phyloP scores from a whole-genome alignment of 371 early-diverging fungal species.

The Zopfochytrium polystomum region DNA sequence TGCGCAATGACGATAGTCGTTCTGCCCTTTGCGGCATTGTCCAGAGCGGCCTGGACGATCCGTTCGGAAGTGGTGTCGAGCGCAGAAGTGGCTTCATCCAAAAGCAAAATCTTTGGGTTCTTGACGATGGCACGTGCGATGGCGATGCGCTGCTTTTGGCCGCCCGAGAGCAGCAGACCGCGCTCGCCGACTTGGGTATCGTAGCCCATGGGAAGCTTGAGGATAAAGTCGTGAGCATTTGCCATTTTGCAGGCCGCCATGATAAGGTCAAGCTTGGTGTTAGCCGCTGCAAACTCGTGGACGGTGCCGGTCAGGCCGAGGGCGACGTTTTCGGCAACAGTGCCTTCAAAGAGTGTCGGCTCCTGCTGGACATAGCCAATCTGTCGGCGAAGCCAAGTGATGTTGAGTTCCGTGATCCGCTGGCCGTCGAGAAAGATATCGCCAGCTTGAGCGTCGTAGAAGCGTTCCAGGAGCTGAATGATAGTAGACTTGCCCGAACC shows the following conservation, averaged over 20 bases:
- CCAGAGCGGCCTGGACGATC: slow-evolving; percentile 46
- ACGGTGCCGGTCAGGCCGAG: slow-evolving; percentile 53
- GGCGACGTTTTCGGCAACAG: slow-evolving; percentile 75
- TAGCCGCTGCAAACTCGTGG: slow-evolving; percentile 39
- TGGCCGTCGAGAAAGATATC: slow-evolving; percentile 42
- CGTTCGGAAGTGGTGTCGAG: slow-evolving; percentile 67
- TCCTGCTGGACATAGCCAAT: slow-evolving; percentile 88
- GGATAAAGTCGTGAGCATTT: slow-evolving; percentile 76
- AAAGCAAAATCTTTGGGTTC: slow-evolving; percentile 75
- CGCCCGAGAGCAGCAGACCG: slow-evolving; percentile 68
- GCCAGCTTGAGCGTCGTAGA: slow-evolving; percentile 62
- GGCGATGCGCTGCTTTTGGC: slow-evolving; percentile 77
- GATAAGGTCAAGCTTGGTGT: slow-evolving; percentile 56
- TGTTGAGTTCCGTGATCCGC: slow-evolving; percentile 39
- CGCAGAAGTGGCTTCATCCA: slow-evolving; percentile 96
- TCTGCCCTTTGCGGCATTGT: slow-evolving; percentile 37
- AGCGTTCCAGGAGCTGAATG: slow-evolving; percentile 82
- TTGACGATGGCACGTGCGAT: slow-evolving; percentile 88
- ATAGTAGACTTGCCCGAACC: slow-evolving; percentile 87
- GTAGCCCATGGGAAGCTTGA: slow-evolving; percentile 70
- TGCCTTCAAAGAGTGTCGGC: slow-evolving; percentile 79
- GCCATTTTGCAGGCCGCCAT: slow-evolving; percentile 60
- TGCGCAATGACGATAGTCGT: slow-evolving; percentile 54
- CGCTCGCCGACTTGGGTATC: slow-evolving; percentile 76
- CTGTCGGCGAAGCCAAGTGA: slow-evolving; percentile 65